Evolutionary conservation across 306 rosid species (phyloP).

Genomic region (Neltuma alba): DNA sequence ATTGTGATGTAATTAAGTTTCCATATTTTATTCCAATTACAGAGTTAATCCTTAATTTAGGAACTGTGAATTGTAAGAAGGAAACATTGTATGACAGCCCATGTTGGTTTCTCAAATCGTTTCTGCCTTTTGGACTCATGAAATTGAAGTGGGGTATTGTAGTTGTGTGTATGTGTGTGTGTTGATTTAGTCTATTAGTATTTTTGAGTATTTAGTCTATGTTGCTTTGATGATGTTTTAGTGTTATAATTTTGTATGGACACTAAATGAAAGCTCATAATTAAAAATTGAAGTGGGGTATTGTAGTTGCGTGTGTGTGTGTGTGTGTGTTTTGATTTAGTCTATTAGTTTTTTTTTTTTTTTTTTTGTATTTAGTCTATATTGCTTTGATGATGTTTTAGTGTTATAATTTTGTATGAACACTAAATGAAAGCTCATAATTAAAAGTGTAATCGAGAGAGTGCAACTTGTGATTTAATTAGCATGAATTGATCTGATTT

Average conservation of each 20-base stretch:
- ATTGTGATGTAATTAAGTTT: constrained; percentile 17
- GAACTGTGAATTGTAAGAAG: constrained; percentile 24
- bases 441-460: neutral
- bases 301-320: neutral
- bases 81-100: neutral
- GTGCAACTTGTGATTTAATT: neutral
- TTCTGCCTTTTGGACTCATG: neutral
- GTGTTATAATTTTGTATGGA: constrained; percentile 6
- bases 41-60: constrained; percentile 14
- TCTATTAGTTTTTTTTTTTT: no score
- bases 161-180: no score
- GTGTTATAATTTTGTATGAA: constrained; percentile 4
- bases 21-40: constrained; percentile 26
- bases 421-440: neutral
- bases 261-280: neutral
- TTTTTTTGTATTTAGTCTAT: neutral
- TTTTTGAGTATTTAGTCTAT: no score
- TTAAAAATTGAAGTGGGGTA: no score
- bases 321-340: neutral
- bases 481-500: neutral
- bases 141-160: constrained; percentile 9
- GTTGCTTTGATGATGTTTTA: neutral
- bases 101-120: neutral
- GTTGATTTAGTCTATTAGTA: no score
- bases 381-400: neutral